phyloP scores from a whole-genome alignment of 1,284 basidiomycete species.

The Cystobasidiaceae sp. region DNA sequence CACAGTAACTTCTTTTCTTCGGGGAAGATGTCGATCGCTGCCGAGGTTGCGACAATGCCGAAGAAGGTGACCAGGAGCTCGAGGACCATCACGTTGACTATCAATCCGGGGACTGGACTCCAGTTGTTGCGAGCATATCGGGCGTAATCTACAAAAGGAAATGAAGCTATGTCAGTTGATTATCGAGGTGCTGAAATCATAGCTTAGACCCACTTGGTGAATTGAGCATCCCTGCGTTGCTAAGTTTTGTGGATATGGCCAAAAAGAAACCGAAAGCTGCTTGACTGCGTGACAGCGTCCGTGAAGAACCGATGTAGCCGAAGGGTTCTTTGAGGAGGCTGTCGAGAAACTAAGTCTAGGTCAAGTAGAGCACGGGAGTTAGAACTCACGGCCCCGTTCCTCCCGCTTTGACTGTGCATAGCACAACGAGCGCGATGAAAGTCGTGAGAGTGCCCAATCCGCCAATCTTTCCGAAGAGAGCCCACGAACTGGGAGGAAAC shows the following conservation, averaged over 20 bases:
- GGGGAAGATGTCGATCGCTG: slow-evolving; percentile 45
- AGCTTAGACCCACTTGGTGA: slow-evolving; percentile 41
- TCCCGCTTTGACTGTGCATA: slow-evolving; percentile 45
- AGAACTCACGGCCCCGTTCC: slow-evolving; percentile 47
- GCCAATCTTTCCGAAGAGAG: background rate
- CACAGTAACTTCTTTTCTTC: slow-evolving; percentile 44
- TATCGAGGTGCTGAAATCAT: background rate
- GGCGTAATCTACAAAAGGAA: background rate
- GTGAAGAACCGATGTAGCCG: background rate
- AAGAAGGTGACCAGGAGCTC: background rate
- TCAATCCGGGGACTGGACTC: background rate
- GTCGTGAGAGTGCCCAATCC: slow-evolving; percentile 41
- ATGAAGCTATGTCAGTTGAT: background rate
- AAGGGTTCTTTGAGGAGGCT: slow-evolving; percentile 4
- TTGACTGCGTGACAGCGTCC: slow-evolving; percentile 38
- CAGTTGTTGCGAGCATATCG: background rate
- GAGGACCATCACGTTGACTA: background rate
- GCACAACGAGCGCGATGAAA: slow-evolving; percentile 46
- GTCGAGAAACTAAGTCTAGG: no score
- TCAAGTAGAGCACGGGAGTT: background rate
- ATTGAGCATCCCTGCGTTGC: slow-evolving; percentile 44
- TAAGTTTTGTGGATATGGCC: slow-evolving; percentile 40
- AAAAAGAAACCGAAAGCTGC: slow-evolving; percentile 48
- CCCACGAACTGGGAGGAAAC: slow-evolving; percentile 42
- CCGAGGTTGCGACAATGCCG: slow-evolving; percentile 48